These are phyloP conservation scores for Aureobasidium sp. DNA, from an alignment of 2,329 filamentous ascomycete genomes.

Conservation along the genomic window DNA sequence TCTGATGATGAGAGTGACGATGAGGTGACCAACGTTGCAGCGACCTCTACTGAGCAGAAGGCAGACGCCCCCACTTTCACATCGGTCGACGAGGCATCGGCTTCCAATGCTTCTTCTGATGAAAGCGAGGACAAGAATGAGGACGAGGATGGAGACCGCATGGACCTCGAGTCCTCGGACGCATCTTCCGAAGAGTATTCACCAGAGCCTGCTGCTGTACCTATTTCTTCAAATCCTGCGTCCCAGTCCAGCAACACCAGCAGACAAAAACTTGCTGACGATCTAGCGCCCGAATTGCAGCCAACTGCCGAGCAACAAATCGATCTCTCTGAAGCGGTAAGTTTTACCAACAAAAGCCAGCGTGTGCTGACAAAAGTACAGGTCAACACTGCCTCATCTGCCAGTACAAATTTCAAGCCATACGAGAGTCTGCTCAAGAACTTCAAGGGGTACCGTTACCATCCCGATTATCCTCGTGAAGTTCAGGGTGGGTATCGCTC, in stretches of 20 bases:
- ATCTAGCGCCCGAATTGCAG: conserved; percentile 36
- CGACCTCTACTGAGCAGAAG: conserved; percentile 17
- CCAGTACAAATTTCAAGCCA: conserved; percentile 38
- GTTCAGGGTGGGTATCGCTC: conserved; percentile 76
- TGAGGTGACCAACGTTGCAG: conserved; percentile 22
- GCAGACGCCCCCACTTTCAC: background rate
- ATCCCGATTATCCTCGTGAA: conserved; percentile 63
- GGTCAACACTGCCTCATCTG: background rate
- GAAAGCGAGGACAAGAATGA: background rate
- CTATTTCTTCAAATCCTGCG: background rate
- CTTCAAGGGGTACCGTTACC: conserved; percentile 86
- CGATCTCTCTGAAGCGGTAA: conserved; percentile 19
- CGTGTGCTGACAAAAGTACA: conserved; percentile 7
- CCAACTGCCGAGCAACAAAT: conserved; percentile 20
- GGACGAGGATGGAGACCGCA: conserved; percentile 5
- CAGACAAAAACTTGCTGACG: conserved; percentile 25
- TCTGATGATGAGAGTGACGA: conserved; percentile 18
- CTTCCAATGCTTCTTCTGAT: background rate
- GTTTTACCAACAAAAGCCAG: background rate
- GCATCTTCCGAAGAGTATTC: conserved; percentile 10
- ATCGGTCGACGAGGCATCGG: background rate
- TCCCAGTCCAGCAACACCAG: background rate
- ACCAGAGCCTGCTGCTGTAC: conserved; percentile 3
- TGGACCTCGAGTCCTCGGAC: conserved; percentile 14
- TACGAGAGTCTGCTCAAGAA: conserved; percentile 78